Conservation (phyloP, 305 asterid genomes). For the Plantago lanceolata region DNA sequence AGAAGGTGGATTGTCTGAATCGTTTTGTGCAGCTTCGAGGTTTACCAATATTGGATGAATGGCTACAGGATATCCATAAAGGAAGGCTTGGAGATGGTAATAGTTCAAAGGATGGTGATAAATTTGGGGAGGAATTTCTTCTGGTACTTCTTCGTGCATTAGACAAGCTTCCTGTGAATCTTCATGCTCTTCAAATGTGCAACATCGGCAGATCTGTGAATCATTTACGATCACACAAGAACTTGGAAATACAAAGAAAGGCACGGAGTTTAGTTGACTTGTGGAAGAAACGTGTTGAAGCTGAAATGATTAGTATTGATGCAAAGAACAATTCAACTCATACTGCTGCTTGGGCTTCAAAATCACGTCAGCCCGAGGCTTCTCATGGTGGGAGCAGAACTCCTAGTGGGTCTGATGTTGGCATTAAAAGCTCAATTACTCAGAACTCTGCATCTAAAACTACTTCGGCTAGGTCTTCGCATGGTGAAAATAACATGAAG, state of each 20-base stretch:
- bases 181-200: slow-evolving; percentile 65
- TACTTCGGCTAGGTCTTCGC: slow-evolving; percentile 37
- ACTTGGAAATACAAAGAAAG: slow-evolving; percentile 60
- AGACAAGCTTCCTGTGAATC: slow-evolving; percentile 71
- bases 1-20: slow-evolving; percentile 50
- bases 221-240: slow-evolving; percentile 62
- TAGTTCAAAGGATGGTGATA: slow-evolving; percentile 46
- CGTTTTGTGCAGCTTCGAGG: slow-evolving; percentile 57
- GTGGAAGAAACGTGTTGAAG: slow-evolving; percentile 78
- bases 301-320: slow-evolving; percentile 59
- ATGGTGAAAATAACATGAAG: slow-evolving; percentile 39
- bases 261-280: slow-evolving; percentile 65
- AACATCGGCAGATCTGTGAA: slow-evolving; percentile 76
- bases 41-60: slow-evolving; percentile 48
- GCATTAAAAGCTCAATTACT: slow-evolving; percentile 39
- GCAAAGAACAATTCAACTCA: slow-evolving; percentile 48
- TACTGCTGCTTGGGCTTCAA: slow-evolving; percentile 45
- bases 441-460: slow-evolving; percentile 45
- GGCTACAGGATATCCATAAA: slow-evolving; percentile 62
- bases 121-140: slow-evolving; percentile 57
- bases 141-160: slow-evolving; percentile 66
- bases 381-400: slow-evolving; percentile 46
- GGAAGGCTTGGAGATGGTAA: slow-evolving; percentile 37
- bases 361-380: slow-evolving; percentile 45
- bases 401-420: slow-evolving; percentile 45